Percentiles rank a stretch among this genome's conserved stretches.
These are phyloP conservation scores for Chrysoporthe puriensis DNA, from an alignment of 2,329 filamentous ascomycete species.

Conservation along the genomic window DNA sequence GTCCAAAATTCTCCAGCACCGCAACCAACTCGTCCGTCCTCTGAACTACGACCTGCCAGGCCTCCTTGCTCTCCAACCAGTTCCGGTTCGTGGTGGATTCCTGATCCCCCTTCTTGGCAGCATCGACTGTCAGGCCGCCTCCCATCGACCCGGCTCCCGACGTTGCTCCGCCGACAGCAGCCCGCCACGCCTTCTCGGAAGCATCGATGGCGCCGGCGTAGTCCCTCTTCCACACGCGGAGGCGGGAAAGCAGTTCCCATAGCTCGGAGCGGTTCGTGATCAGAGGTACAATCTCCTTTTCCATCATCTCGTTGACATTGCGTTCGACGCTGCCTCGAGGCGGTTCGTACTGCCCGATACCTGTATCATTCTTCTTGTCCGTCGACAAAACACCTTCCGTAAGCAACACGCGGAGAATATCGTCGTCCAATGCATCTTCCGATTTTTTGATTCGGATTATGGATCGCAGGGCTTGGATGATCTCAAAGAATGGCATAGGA, in stretches of 20 bases:
- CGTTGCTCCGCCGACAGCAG: conserved; percentile 59
- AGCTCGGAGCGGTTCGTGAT: conserved; percentile 80
- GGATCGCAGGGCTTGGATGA: conserved; percentile 73
- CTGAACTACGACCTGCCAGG: conserved; percentile 74
- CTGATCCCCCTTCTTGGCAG: conserved; percentile 19
- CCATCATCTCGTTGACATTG: conserved; percentile 72
- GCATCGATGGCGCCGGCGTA: conserved; percentile 76
- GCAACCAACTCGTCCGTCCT: conserved; percentile 82
- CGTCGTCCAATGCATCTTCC: conserved; percentile 77
- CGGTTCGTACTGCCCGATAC: conserved; percentile 42
- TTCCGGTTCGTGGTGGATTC: conserved; percentile 43
- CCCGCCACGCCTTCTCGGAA: conserved; percentile 88
- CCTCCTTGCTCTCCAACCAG: conserved; percentile 62
- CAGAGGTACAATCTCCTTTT: conserved; percentile 75
- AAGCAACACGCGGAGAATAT: conserved; percentile 73
- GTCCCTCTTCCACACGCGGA: conserved; percentile 74
- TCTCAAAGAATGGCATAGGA: conserved; percentile 75
- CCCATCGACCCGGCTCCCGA: conserved; percentile 49
- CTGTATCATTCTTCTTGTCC: conserved; percentile 42
- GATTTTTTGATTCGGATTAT: conserved; percentile 77
- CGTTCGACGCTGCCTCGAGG: conserved; percentile 63
- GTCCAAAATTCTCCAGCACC: conserved; percentile 79
- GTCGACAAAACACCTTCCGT: conserved; percentile 65
- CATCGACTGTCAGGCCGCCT: conserved; percentile 35
- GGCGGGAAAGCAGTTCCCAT: conserved; percentile 73